A percentile compares a stretch with the other conserved stretches of the same genome.
These are phyloP conservation scores for Arabis alpina DNA, from an alignment of 345 rosid genomes.

Conservation along the genomic window DNA sequence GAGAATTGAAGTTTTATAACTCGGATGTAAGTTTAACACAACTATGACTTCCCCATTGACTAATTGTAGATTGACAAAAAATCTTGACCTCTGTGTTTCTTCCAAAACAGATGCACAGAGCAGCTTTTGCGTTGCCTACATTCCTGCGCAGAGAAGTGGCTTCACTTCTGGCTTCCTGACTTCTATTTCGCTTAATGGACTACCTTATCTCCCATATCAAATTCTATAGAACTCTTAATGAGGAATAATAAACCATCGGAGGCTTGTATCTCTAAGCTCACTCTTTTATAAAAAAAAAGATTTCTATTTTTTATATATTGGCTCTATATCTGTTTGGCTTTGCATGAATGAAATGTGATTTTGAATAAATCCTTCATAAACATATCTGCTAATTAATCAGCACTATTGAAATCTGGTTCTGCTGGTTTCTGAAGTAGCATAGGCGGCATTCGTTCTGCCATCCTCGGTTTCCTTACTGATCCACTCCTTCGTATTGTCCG, in stretches of 20 bases:
- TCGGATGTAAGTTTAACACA: conserved; percentile 60
- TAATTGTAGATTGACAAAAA: conserved; percentile 4
- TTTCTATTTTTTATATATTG: conserved; percentile 2
- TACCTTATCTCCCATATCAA: neutral
- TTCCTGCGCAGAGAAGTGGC: conserved; percentile 81
- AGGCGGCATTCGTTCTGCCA: conserved; percentile 65
- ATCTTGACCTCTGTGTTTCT: conserved; percentile 16
- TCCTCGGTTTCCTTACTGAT: conserved; percentile 58
- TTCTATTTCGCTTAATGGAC: neutral
- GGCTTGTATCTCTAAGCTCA: neutral
- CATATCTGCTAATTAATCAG: conserved; percentile 40
- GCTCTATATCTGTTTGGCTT: conserved; percentile 11
- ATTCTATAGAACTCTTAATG: conserved; percentile 10
- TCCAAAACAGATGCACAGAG: conserved; percentile 72
- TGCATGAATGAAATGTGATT: conserved; percentile 1
- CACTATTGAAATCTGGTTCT: conserved; percentile 84
- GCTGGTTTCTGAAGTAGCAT: conserved; percentile 85
- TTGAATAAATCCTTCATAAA: conserved; percentile 19
- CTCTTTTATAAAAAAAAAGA: conserved; percentile 4
- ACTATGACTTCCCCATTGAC: conserved; percentile 5
- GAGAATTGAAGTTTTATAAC: conserved; percentile 83
- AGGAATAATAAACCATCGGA: conserved; percentile 16
- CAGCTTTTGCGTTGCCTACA: conserved; percentile 86
- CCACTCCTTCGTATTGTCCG: conserved; percentile 58
- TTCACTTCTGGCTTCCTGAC: conserved; percentile 45